These are phyloP conservation scores for Arthrobotrys musiformis DNA, from an alignment of 2,329 filamentous ascomycete species.

Conservation along the genomic window DNA sequence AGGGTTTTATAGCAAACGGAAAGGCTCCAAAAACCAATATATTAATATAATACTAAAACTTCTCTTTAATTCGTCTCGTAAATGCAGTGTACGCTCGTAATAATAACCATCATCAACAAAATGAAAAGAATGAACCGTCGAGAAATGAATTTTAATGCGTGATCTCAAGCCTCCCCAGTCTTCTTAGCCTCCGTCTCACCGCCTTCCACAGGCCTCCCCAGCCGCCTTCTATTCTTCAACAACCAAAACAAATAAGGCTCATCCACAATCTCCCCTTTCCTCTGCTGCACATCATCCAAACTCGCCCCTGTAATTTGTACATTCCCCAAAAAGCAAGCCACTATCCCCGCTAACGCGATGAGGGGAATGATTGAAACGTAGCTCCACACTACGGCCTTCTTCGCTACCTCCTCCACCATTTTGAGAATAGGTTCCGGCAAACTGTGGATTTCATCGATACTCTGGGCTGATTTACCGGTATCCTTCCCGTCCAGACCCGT, in stretches of 20 bases:
- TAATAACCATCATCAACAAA: neutral
- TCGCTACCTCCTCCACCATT: conserved; percentile 64
- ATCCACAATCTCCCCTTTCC: conserved; percentile 41
- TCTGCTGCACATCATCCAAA: conserved; percentile 59
- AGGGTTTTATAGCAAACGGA: too few species aligned
- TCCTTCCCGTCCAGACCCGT: conserved; percentile 60
- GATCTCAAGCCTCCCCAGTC: neutral
- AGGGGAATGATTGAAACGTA: conserved; percentile 73
- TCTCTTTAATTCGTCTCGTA: neutral
- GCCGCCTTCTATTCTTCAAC: conserved; percentile 38
- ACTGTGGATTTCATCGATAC: conserved; percentile 62
- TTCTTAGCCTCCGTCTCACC: neutral
- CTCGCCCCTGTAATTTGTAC: conserved; percentile 65
- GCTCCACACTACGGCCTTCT: conserved; percentile 73
- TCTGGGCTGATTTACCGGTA: conserved; percentile 60
- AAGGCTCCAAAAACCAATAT: too few species aligned
- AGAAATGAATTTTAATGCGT: neutral
- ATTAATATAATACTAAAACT: neutral
- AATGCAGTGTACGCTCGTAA: neutral
- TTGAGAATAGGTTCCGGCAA: conserved; percentile 62
- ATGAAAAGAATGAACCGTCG: neutral
- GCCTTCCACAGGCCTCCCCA: neutral
- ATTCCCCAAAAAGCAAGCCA: conserved; percentile 66
- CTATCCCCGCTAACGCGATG: conserved; percentile 66
- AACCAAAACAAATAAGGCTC: conserved; percentile 54